These are phyloP conservation scores for Salix exigua DNA, from an alignment of 345 rosid species.

Conservation along the genomic window DNA sequence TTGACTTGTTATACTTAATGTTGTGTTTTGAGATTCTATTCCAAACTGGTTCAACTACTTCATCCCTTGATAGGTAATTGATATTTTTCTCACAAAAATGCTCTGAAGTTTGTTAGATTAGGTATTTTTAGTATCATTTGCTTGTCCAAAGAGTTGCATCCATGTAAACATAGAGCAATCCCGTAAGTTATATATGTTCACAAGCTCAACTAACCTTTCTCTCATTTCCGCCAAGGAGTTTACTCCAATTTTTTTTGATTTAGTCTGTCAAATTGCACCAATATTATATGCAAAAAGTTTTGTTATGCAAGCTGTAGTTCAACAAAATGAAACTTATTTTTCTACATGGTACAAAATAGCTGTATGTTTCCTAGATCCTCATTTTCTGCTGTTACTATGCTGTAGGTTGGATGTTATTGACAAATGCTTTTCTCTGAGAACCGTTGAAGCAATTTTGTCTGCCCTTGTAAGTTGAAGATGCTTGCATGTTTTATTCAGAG, in stretches of 20 bases:
- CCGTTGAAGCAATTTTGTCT: slow-evolving; percentile 73
- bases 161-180: neutral
- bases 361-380: neutral
- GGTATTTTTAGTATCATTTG: neutral
- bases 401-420: slow-evolving; percentile 72
- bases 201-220: neutral
- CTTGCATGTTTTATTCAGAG: neutral
- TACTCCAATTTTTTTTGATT: neutral
- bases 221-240: neutral
- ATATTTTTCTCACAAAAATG: neutral
- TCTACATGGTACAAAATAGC: neutral
- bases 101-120: neutral
- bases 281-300: neutral
- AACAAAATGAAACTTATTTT: neutral
- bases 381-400: slow-evolving; percentile 6
- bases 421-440: slow-evolving; percentile 67
- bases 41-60: neutral
- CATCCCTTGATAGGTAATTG: neutral
- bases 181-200: no score
- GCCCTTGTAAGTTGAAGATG: slow-evolving; percentile 63
- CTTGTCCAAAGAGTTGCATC: neutral
- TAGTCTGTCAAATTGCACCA: no score
- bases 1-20: neutral
- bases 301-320: neutral
- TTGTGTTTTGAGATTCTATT: neutral